Base-by-base conservation (phyloP, 2,329 filamentous ascomycete genomes). In the Alternaria hordeiaustralica region DNA sequence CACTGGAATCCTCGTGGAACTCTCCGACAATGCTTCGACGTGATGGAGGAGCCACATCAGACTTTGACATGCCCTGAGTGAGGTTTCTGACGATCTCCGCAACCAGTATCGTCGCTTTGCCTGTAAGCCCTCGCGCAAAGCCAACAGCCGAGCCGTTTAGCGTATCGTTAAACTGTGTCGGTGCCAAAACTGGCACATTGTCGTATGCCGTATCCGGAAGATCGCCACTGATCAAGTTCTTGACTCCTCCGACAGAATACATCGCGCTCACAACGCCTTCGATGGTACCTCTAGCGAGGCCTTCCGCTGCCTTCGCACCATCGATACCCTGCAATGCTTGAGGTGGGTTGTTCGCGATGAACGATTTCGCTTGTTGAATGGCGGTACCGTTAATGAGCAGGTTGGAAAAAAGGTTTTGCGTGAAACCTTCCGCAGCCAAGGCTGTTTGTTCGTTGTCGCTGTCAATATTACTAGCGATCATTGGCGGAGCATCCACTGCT, bases 151-250 rank as follows among this genome's bases (percentile, higher is more conserved):
- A 69, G 5, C 75, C 75, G 21, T 71, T 72, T 3, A 75, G 13
- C 1, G 72, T 74, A 43, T 77, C 75, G 26, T 77, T 67, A 59
- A 76, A 77, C 2, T 50, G 55, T 1, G 68, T 67, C 1, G 65
- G 60, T 0, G 44, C 58, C 59, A 77, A 49, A 0, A 66, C 51
- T 4, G 74, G 71, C 6, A 77, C 61, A 9, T 70, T 74, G 44
- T 61, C 66, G 5, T 72, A 43, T 4, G 69, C 61, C 8, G 72
- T 63, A 11, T 55, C 20, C 4, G 74, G 63, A 18, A 75, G 67
- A 20, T 75, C 65, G 5, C 75, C 75, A 49, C 47, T 71, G 15
- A 77, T 55, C 5, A 75, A 62, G 41, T 75, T 76, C 25, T 73
- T 57, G 7, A 76, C 36, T 1, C 75, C 75, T 13, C 75, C 75